phyloP scores from a whole-genome alignment of 1,139 yeast species.

The Nakaseomyces kungkrabaensis region DNA sequence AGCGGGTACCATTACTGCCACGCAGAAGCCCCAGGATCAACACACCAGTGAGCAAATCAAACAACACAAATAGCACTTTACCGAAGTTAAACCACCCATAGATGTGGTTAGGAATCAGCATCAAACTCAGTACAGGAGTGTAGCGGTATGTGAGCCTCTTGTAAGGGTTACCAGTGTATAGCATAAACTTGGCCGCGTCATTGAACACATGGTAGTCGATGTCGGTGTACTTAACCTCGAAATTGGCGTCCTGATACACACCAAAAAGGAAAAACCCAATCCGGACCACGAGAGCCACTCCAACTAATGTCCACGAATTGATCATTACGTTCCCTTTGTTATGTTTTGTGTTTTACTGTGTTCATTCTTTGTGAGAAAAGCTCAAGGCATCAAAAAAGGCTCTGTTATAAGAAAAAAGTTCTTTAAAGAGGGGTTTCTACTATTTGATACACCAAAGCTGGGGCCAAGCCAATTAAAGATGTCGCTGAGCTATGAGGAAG shows the following conservation, averaged over 20 bases:
- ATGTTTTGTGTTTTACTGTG: no score
- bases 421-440: neutral
- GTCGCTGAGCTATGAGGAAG: constrained; percentile 21
- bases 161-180: constrained; percentile 61
- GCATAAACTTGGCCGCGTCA: constrained; percentile 77
- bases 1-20: constrained; percentile 5
- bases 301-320: constrained; percentile 4
- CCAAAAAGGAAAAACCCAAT: constrained; percentile 71
- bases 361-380: no score
- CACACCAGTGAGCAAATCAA: constrained; percentile 76
- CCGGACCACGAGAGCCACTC: constrained; percentile 38
- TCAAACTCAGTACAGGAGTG: constrained; percentile 84
- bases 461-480: neutral
- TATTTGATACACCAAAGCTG: neutral
- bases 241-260: constrained; percentile 69
- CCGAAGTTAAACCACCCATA: constrained; percentile 52
- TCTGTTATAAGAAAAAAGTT: no score
- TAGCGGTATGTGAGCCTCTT: constrained; percentile 80
- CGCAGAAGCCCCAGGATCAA: constrained; percentile 43
- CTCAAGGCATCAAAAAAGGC: no score
- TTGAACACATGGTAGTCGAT: constrained; percentile 89
- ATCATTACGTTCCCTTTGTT: neutral
- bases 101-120: constrained; percentile 53
- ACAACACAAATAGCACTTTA: constrained; percentile 59
- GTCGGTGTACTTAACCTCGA: constrained; percentile 83